These are phyloP conservation scores for Corchorus capsularis DNA, from an alignment of 345 rosid genomes.

Conservation along the genomic window DNA sequence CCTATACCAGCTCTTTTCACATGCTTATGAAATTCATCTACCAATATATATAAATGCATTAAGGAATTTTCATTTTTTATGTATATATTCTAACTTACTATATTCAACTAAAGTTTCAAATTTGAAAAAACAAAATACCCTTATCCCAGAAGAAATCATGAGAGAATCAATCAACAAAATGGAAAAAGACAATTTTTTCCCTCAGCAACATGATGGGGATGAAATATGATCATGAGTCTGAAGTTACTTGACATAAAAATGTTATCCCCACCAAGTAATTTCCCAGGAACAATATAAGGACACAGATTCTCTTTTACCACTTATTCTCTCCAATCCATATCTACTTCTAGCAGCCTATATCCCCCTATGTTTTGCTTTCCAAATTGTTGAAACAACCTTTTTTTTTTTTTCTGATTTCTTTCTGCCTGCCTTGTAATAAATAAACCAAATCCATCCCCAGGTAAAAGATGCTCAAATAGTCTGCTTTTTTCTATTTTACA, in stretches of 20 bases:
- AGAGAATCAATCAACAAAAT: background rate
- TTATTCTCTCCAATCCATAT: background rate
- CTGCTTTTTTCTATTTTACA: background rate
- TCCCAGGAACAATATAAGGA: background rate
- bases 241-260: constrained; percentile 15
- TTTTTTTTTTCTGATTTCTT: background rate
- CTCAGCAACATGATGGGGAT: background rate
- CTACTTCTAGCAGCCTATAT: background rate
- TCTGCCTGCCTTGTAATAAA: background rate
- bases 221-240: background rate
- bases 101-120: background rate
- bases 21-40: background rate
- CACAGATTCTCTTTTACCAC: constrained; percentile 4
- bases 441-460: background rate
- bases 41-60: no score
- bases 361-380: background rate
- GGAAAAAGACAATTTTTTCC: background rate
- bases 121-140: background rate
- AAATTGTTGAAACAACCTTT: constrained; percentile 9
- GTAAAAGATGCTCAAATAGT: background rate
- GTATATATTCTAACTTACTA: background rate
- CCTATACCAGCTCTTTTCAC: background rate
- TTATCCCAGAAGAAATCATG: background rate
- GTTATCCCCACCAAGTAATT: background rate
- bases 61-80: no score